Conservation (phyloP, 495 filamentous ascomycete genomes). For the Penicillium lividum region DNA sequence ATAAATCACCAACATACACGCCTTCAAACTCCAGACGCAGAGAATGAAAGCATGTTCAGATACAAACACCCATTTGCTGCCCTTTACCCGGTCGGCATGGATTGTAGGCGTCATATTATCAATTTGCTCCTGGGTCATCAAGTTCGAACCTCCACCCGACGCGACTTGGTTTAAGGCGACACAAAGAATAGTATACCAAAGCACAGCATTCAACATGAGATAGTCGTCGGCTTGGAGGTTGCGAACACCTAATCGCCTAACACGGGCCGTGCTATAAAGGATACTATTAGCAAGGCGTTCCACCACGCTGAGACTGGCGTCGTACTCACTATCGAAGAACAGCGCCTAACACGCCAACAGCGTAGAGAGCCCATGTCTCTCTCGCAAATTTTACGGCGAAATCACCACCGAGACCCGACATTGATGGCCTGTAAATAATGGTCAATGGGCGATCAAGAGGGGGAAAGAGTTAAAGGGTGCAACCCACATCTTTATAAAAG, state of each 20-base stretch:
- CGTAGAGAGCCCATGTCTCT: slow-evolving; percentile 53
- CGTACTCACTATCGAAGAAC: slow-evolving; percentile 44
- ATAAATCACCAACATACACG: slow-evolving; percentile 59
- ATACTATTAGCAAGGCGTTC: slow-evolving; percentile 3
- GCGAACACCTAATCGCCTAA: slow-evolving; percentile 45
- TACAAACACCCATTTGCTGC: slow-evolving; percentile 59
- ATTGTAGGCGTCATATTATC: slow-evolving; percentile 37
- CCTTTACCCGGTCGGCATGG: slow-evolving; percentile 45
- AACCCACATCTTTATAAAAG: slow-evolving; percentile 26
- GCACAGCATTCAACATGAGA: slow-evolving; percentile 47
- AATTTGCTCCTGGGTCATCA: slow-evolving; percentile 47
- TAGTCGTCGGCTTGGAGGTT: slow-evolving; percentile 54
- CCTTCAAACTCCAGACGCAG: slow-evolving; percentile 51
- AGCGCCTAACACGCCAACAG: slow-evolving; percentile 44
- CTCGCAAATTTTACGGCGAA: slow-evolving; percentile 36
- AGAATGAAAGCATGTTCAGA: slow-evolving; percentile 56
- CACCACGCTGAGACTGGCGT: not conserved
- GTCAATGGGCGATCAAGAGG: slow-evolving; percentile 17
- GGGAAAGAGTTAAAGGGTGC: slow-evolving; percentile 5
- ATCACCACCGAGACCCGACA: slow-evolving; percentile 38
- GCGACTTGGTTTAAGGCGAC: slow-evolving; percentile 53
- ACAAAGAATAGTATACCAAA: slow-evolving; percentile 58
- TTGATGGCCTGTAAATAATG: slow-evolving; percentile 25
- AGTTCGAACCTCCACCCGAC: slow-evolving; percentile 55
- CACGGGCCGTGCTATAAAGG: slow-evolving; percentile 44